Conservation (phyloP, 1,284 basidiomycete genomes). For the Cerioporus squamosus region DNA sequence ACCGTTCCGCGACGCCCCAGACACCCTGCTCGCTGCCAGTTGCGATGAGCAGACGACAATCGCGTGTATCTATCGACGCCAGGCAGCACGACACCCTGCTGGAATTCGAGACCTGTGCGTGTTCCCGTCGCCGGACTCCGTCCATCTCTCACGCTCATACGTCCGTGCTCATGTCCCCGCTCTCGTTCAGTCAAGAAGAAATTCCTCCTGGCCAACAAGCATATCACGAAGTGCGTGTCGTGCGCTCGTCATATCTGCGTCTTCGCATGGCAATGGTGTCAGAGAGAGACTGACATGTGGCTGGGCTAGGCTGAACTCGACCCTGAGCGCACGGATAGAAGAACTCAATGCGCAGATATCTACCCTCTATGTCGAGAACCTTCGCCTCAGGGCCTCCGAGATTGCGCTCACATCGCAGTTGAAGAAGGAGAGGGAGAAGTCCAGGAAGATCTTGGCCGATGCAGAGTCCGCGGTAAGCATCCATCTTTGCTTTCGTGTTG, state of each 20-base stretch:
- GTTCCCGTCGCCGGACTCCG: slow-evolving; percentile 1
- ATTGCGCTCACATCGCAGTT: slow-evolving; percentile 75
- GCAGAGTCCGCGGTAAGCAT: slow-evolving; percentile 72
- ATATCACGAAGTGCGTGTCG: slow-evolving; percentile 78
- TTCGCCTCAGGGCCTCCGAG: slow-evolving; percentile 77
- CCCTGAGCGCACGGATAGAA: slow-evolving; percentile 79
- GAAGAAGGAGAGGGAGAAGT: slow-evolving; percentile 78
- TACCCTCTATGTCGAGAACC: slow-evolving; percentile 77
- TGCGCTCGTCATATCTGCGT: neutral
- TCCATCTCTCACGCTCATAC: slow-evolving; percentile 21
- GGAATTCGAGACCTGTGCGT: slow-evolving; percentile 83
- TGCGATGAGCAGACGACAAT: slow-evolving; percentile 81
- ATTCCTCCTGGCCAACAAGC: slow-evolving; percentile 85
- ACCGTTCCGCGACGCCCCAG: slow-evolving; percentile 9
- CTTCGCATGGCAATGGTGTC: neutral
- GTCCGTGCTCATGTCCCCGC: slow-evolving; percentile 13
- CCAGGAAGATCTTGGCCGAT: slow-evolving; percentile 68
- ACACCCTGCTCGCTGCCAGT: slow-evolving; percentile 25
- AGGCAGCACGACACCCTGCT: slow-evolving; percentile 78
- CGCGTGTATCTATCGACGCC: slow-evolving; percentile 67
- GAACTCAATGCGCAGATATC: slow-evolving; percentile 83
- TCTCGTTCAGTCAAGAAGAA: slow-evolving; percentile 79
- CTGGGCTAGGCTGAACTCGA: slow-evolving; percentile 74
- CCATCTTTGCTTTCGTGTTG: neutral
- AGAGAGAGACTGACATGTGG: slow-evolving; percentile 1